phyloP scores from a whole-genome alignment of 805 yeast genomes.

The Spencermartinsiella europaea region DNA sequence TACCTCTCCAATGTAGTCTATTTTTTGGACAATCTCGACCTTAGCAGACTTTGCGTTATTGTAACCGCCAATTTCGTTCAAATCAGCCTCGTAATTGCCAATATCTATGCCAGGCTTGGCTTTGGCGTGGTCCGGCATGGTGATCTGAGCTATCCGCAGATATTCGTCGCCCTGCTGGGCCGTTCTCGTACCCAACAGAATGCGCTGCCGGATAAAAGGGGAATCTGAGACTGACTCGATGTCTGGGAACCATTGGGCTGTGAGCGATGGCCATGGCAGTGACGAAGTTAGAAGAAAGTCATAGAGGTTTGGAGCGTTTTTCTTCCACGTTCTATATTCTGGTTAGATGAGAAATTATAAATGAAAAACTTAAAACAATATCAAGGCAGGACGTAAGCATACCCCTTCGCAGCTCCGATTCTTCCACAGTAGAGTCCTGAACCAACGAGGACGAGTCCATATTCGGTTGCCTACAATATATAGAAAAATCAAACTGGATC shows the following conservation, averaged over 20 bases:
- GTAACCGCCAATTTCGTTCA: conserved; percentile 32
- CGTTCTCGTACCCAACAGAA: conserved; percentile 62
- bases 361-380: too few species aligned
- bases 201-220: conserved; percentile 29
- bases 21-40: conserved; percentile 47
- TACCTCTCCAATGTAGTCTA: conserved; percentile 67
- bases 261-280: conserved; percentile 59
- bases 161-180: conserved; percentile 52
- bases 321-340: conserved; percentile 54
- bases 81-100: conserved; percentile 35
- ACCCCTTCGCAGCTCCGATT: neutral
- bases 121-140: conserved; percentile 11
- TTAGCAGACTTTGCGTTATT: conserved; percentile 30
- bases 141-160: conserved; percentile 35
- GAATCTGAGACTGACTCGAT: conserved; percentile 24
- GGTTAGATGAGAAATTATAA: neutral
- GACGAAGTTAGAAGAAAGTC: conserved; percentile 48
- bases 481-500: too few species aligned
- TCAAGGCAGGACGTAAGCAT: too few species aligned
- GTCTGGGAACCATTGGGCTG: conserved; percentile 63
- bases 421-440: neutral
- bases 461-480: too few species aligned
- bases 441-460: too few species aligned
- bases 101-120: conserved; percentile 22
- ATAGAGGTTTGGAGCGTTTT: conserved; percentile 53